phyloP scores from a whole-genome alignment of 768 basidiomycete genomes.

The Xanthoconium purpureum region DNA sequence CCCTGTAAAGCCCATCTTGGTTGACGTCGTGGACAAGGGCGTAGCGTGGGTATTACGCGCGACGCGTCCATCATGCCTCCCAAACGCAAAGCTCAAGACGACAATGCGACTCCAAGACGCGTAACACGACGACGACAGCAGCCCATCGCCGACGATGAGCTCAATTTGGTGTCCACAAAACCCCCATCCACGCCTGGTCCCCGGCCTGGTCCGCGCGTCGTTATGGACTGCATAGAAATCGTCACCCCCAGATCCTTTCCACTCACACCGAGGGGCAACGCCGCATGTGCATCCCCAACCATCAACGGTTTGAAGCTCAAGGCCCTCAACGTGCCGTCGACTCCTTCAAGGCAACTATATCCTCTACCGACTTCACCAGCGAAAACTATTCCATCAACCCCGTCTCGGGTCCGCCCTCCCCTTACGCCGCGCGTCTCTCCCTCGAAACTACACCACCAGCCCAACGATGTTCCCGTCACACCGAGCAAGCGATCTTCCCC shows the following conservation, averaged over 20 bases:
- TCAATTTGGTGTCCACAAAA: slow-evolving; percentile 22
- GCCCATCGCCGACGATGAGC: slow-evolving; percentile 11
- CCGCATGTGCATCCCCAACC: slow-evolving; percentile 12
- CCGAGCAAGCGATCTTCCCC: slow-evolving; percentile 17
- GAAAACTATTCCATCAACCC: slow-evolving; percentile 12
- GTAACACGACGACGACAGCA: slow-evolving; percentile 24
- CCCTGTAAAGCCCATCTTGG: slow-evolving; percentile 64
- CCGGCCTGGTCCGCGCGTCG: slow-evolving; percentile 17
- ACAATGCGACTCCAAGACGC: slow-evolving; percentile 33
- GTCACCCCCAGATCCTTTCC: slow-evolving; percentile 20
- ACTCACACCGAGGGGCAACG: slow-evolving; percentile 1
- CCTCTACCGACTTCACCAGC: neutral
- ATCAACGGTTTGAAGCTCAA: neutral
- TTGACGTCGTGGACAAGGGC: neutral
- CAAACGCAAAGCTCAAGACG: slow-evolving; percentile 43
- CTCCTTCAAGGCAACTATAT: slow-evolving; percentile 17
- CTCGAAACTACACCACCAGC: slow-evolving; percentile 2
- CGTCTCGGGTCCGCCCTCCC: slow-evolving; percentile 13
- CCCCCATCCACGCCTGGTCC: slow-evolving; percentile 26
- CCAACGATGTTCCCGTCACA: slow-evolving; percentile 13
- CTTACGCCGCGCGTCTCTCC: slow-evolving; percentile 19
- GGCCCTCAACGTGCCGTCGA: slow-evolving; percentile 10
- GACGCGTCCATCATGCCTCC: slow-evolving; percentile 30
- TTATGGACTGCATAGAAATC: slow-evolving; percentile 34
- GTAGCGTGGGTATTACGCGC: slow-evolving; percentile 5